phyloP scores from a whole-genome alignment of 768 basidiomycete species.

The Pulveroboletus sp. region DNA sequence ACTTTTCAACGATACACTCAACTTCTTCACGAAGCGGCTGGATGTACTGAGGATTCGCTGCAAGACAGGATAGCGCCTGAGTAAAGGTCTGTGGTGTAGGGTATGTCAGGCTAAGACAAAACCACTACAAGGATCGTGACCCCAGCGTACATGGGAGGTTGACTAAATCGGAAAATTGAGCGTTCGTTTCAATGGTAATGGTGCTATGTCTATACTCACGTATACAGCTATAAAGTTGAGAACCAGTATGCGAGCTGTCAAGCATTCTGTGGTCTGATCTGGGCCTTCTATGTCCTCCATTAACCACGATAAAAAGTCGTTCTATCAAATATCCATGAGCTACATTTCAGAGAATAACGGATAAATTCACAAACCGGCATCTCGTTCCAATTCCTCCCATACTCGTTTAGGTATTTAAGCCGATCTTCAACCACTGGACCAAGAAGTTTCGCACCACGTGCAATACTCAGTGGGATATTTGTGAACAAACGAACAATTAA shows the following conservation, averaged over 20 bases:
- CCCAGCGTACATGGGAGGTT: constrained; percentile 11
- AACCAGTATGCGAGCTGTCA: constrained; percentile 16
- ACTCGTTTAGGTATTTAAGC: constrained; percentile 14
- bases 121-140: background rate
- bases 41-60: constrained; percentile 33
- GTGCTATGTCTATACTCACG: constrained; percentile 18
- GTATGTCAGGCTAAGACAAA: background rate
- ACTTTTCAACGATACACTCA: constrained; percentile 15
- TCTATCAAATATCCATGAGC: constrained; percentile 14
- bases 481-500: constrained; percentile 12
- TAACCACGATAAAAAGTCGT: constrained; percentile 35
- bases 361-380: constrained; percentile 12
- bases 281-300: constrained; percentile 24
- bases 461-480: background rate
- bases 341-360: too few relatives aligned
- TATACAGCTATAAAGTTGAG: constrained; percentile 20
- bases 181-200: background rate
- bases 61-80: constrained; percentile 35
- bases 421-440: constrained; percentile 32
- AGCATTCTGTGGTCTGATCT: constrained; percentile 15
- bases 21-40: constrained; percentile 32
- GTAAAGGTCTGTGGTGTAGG: constrained; percentile 25
- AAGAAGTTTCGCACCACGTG: constrained; percentile 14
- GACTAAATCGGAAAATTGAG: constrained; percentile 13
- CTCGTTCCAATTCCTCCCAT: constrained; percentile 25